phyloP scores from a whole-genome alignment of 108 stramenopile species.

The Nitzschia palea region DNA sequence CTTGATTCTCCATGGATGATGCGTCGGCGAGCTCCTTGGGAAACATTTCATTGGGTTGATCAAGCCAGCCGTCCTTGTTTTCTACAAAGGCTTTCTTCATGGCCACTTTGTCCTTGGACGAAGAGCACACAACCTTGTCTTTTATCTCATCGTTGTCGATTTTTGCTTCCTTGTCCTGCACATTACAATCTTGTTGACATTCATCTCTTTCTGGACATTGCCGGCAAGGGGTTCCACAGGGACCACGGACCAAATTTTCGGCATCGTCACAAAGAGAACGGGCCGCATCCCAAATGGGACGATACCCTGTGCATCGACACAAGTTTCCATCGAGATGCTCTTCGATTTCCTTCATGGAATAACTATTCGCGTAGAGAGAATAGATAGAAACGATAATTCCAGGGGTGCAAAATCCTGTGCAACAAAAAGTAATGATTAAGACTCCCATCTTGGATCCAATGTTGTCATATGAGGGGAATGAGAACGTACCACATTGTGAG shows the following conservation, averaged over 20 bases:
- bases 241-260: conserved; percentile 52
- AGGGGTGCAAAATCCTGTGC: conserved; percentile 88
- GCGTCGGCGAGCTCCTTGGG: conserved; percentile 52
- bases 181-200: conserved; percentile 78
- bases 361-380: conserved; percentile 70
- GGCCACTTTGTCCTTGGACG: conserved; percentile 52
- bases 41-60: conserved; percentile 72
- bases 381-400: conserved; percentile 94
- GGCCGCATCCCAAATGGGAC: conserved; percentile 97
- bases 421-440: background rate
- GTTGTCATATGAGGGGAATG: too few species aligned
- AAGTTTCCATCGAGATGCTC: conserved; percentile 95
- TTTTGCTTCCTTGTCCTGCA: conserved; percentile 38
- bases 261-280: conserved; percentile 62
- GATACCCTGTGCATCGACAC: conserved; percentile 92
- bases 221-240: conserved; percentile 72
- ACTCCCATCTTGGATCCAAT: background rate
- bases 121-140: conserved; percentile 40
- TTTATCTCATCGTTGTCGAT: conserved; percentile 13
- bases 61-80: conserved; percentile 51
- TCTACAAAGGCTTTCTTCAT: conserved; percentile 41
- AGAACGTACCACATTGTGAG: conserved; percentile 78
- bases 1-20: conserved; percentile 15
- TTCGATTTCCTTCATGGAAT: conserved; percentile 60
- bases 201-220: conserved; percentile 74